phyloP scores from a whole-genome alignment of 495 filamentous ascomycete species.

The Hypoxylon subgilvum region DNA sequence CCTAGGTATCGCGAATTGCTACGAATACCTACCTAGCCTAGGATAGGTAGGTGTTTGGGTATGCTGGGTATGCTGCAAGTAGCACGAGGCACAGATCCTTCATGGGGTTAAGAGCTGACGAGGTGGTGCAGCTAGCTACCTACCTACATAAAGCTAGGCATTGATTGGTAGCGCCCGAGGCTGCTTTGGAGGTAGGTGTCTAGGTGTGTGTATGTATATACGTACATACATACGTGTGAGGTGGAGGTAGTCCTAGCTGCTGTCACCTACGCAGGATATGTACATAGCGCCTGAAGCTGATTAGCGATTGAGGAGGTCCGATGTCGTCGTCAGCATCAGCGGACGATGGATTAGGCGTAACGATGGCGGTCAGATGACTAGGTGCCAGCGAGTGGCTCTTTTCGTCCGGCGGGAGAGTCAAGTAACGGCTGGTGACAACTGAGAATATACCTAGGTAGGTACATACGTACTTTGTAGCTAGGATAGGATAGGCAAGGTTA shows the following conservation, averaged over 20 bases:
- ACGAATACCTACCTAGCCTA: slow-evolving; percentile 32
- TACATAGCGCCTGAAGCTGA: slow-evolving; percentile 6
- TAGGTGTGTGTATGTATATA: background rate
- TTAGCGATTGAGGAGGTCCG: slow-evolving; percentile 21
- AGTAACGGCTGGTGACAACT: background rate
- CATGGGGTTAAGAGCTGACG: slow-evolving; percentile 5
- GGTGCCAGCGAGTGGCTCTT: slow-evolving; percentile 8
- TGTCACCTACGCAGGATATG: slow-evolving; percentile 7
- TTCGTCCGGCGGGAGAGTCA: slow-evolving; percentile 26
- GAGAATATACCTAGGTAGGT: too few species aligned
- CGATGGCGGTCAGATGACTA: slow-evolving; percentile 17
- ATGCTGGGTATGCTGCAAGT: slow-evolving; percentile 31
- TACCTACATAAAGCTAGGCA: too few species aligned
- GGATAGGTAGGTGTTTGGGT: slow-evolving; percentile 3
- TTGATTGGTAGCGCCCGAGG: background rate
- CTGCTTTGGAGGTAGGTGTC: slow-evolving; percentile 3
- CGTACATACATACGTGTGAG: background rate
- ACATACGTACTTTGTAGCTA: too few species aligned
- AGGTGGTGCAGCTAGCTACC: too few species aligned
- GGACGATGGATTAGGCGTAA: slow-evolving; percentile 26
- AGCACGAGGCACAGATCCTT: slow-evolving; percentile 33
- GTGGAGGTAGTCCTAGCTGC: too few species aligned
- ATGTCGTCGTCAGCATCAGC: slow-evolving; percentile 31
- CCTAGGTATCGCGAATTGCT: slow-evolving; percentile 11
- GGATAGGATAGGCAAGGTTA: slow-evolving; percentile 5